These are phyloP conservation scores for Lepiota brunneoincarnata DNA, from an alignment of 768 basidiomycete species.

Conservation along the genomic window DNA sequence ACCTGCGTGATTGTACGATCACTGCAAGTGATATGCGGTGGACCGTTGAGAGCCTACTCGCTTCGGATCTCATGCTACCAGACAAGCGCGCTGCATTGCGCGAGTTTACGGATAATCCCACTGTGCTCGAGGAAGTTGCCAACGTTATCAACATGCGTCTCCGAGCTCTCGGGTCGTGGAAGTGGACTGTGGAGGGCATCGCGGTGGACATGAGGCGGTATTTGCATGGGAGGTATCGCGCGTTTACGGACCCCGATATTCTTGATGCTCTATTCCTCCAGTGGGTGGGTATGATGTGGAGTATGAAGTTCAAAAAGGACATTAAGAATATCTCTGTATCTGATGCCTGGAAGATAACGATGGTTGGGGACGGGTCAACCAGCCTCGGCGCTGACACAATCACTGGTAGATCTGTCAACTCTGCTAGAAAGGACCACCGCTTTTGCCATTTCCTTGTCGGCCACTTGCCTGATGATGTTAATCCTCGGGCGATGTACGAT, in stretches of 20 bases:
- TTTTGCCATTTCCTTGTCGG: slow-evolving; percentile 30
- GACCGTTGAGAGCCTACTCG: slow-evolving; percentile 33
- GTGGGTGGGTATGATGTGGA: slow-evolving; percentile 42
- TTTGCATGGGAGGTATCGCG: slow-evolving; percentile 48
- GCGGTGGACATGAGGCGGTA: slow-evolving; percentile 43
- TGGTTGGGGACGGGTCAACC: slow-evolving; percentile 17
- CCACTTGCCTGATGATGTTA: slow-evolving; percentile 25
- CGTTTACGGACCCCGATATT: slow-evolving; percentile 48
- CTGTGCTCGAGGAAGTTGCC: slow-evolving; percentile 37
- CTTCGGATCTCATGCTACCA: slow-evolving; percentile 36
- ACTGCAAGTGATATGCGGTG: slow-evolving; percentile 22
- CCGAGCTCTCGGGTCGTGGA: slow-evolving; percentile 36
- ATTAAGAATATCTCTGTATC: slow-evolving; percentile 28
- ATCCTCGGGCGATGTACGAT: slow-evolving; percentile 19
- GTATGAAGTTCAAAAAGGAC: slow-evolving; percentile 31
- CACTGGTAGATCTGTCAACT: slow-evolving; percentile 20
- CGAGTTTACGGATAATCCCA: slow-evolving; percentile 37
- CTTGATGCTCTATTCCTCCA: slow-evolving; percentile 44
- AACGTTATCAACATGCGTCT: slow-evolving; percentile 47
- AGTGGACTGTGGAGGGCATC: slow-evolving; percentile 41
- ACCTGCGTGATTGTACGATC: slow-evolving; percentile 24
- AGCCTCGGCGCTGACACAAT: slow-evolving; percentile 15
- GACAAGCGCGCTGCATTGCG: slow-evolving; percentile 37
- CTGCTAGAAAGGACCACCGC: slow-evolving; percentile 22
- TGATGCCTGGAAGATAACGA: slow-evolving; percentile 33